phyloP scores from a whole-genome alignment of 2,329 filamentous ascomycete species.

The Fusarium anthophilum region DNA sequence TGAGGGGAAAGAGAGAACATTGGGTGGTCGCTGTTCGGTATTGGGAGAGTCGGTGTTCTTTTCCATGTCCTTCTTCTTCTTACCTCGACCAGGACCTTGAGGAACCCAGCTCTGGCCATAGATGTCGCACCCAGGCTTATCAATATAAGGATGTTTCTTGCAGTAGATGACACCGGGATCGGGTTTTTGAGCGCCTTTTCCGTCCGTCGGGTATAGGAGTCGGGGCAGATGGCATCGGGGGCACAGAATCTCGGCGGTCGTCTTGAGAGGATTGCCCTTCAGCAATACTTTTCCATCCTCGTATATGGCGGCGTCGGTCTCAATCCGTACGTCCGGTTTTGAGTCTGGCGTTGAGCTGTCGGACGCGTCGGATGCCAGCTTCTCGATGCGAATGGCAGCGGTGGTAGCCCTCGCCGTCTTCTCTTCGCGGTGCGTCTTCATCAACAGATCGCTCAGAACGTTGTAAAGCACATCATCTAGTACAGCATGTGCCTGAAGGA shows the following conservation, averaged over 20 bases:
- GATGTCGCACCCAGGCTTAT: slow-evolving; percentile 80
- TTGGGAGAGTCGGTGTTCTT: slow-evolving; percentile 63
- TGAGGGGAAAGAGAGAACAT: slow-evolving; percentile 71
- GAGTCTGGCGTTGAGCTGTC: slow-evolving; percentile 63
- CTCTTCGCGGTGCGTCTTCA: slow-evolving; percentile 80
- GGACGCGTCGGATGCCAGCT: slow-evolving; percentile 65
- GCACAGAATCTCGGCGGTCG: slow-evolving; percentile 76
- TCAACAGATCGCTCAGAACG: slow-evolving; percentile 77
- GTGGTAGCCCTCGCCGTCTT: slow-evolving; percentile 76
- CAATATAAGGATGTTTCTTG: slow-evolving; percentile 80
- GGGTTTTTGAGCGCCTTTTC: slow-evolving; percentile 71
- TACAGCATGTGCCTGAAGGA: slow-evolving; percentile 68
- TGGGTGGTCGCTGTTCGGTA: slow-evolving; percentile 65
- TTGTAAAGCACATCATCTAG: slow-evolving; percentile 81
- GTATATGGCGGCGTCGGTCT: slow-evolving; percentile 75
- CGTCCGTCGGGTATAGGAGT: slow-evolving; percentile 76
- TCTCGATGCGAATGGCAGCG: slow-evolving; percentile 71
- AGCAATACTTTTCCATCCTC: slow-evolving; percentile 74
- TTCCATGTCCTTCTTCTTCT: slow-evolving; percentile 82
- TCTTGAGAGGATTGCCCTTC: slow-evolving; percentile 77
- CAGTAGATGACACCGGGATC: slow-evolving; percentile 78
- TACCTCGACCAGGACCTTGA: slow-evolving; percentile 74
- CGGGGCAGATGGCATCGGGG: slow-evolving; percentile 78
- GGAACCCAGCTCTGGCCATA: slow-evolving; percentile 85
- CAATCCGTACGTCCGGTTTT: slow-evolving; percentile 65